A percentile compares a stretch with the other conserved stretches of the same genome.
Conservation (phyloP, 2,329 filamentous ascomycete genomes). For the Xylaria multiplex region DNA sequence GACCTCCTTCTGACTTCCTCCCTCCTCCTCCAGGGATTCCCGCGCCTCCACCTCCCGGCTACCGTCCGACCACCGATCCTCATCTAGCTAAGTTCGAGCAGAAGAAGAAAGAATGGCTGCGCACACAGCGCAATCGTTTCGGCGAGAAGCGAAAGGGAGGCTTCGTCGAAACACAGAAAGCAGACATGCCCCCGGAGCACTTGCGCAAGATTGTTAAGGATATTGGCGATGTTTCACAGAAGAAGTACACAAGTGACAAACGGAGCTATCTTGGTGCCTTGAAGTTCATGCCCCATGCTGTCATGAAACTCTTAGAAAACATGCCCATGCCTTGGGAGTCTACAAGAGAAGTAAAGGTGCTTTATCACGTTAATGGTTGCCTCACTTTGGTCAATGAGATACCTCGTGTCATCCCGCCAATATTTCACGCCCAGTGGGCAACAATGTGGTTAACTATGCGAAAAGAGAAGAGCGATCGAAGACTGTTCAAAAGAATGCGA, state of each 20-base stretch:
- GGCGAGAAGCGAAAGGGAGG: slow-evolving; percentile 97
- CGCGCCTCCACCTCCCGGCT: slow-evolving; percentile 85
- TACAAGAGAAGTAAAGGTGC: slow-evolving; percentile 92
- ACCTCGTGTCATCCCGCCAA: slow-evolving; percentile 94
- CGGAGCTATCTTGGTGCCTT: slow-evolving; percentile 95
- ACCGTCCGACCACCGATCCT: slow-evolving; percentile 81
- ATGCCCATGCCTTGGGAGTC: slow-evolving; percentile 99
- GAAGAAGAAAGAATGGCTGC: slow-evolving; percentile 99
- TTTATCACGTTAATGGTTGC: slow-evolving; percentile 98
- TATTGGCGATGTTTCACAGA: slow-evolving; percentile 98
- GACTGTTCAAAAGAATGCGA: slow-evolving; percentile 98
- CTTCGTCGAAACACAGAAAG: slow-evolving; percentile 97
- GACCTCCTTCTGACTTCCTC: slow-evolving; percentile 64
- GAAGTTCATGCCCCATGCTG: slow-evolving; percentile 99
- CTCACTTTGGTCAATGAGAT: slow-evolving; percentile 96
- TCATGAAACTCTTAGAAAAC: slow-evolving; percentile 95
- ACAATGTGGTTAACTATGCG: slow-evolving; percentile 99
- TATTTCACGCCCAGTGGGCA: slow-evolving; percentile 98
- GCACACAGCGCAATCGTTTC: slow-evolving; percentile 88
- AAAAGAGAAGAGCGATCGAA: slow-evolving; percentile 93
- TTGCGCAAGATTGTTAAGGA: slow-evolving; percentile 97
- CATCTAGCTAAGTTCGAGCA: slow-evolving; percentile 94
- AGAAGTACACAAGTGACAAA: slow-evolving; percentile 99
- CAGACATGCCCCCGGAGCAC: slow-evolving; percentile 98
- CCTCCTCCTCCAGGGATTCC: slow-evolving; percentile 66